A percentile compares a stretch with the other conserved stretches of the same genome.
These are phyloP conservation scores for Pichia exigua DNA, from an alignment of 805 yeast species.

Conservation along the genomic window DNA sequence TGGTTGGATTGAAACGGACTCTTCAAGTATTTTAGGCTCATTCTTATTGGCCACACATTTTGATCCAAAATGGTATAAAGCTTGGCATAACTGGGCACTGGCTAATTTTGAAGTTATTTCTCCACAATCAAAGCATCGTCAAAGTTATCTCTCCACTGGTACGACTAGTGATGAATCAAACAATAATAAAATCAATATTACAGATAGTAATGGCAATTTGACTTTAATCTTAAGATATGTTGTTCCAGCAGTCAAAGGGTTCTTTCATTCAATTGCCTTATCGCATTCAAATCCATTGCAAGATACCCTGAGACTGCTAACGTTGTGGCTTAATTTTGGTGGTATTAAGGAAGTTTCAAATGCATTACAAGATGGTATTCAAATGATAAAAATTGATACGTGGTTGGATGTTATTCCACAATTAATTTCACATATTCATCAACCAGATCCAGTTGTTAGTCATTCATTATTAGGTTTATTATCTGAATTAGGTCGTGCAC, in stretches of 20 bases:
- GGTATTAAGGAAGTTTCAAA: conserved; percentile 86
- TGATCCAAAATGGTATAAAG: conserved; percentile 90
- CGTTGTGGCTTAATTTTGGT: conserved; percentile 95
- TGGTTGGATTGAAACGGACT: conserved; percentile 69
- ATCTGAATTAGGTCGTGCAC: conserved; percentile 86
- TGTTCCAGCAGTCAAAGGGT: conserved; percentile 92
- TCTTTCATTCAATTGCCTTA: conserved; percentile 87
- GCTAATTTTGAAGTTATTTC: conserved; percentile 95
- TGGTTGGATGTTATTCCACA: conserved; percentile 97
- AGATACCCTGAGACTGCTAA: conserved; percentile 81
- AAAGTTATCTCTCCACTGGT: conserved; percentile 9
- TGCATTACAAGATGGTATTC: conserved; percentile 86
- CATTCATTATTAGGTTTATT: conserved; percentile 70
- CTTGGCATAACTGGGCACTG: conserved; percentile 99
- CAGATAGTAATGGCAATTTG: conserved; percentile 28
- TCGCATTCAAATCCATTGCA: conserved; percentile 84
- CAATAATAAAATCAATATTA: neutral
- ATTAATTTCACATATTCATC: conserved; percentile 91
- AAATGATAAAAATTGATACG: conserved; percentile 79
- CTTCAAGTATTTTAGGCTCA: conserved; percentile 81
- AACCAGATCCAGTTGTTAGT: conserved; percentile 81
- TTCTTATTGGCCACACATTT: conserved; percentile 91
- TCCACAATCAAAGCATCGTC: conserved; percentile 29
- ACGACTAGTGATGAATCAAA: neutral
- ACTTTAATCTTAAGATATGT: conserved; percentile 78